Conservation (phyloP, 2,329 filamentous ascomycete species). For the Acrocalymma vagum region DNA sequence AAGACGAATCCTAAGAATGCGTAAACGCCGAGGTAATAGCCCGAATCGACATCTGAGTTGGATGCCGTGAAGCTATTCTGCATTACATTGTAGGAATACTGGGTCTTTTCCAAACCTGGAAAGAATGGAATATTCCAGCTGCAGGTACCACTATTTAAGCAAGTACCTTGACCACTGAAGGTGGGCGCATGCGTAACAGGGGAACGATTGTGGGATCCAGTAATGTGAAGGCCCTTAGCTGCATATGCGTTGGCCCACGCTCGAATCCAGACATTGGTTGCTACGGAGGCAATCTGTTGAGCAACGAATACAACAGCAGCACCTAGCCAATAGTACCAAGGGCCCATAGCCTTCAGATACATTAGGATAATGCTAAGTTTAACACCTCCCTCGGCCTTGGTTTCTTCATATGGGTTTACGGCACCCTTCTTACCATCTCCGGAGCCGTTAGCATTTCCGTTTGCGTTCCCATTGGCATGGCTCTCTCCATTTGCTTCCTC, state of each 20-base stretch:
- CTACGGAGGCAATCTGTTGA: constrained; percentile 86
- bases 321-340: constrained; percentile 92
- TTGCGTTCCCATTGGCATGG: constrained; percentile 60
- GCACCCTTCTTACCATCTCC: constrained; percentile 58
- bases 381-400: constrained; percentile 85
- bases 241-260: constrained; percentile 93
- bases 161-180: constrained; percentile 54
- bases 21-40: constrained; percentile 86
- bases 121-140: constrained; percentile 54
- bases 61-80: constrained; percentile 50
- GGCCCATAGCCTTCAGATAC: constrained; percentile 91
- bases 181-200: constrained; percentile 54
- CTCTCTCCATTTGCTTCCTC: constrained; percentile 52
- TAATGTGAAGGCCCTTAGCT: constrained; percentile 52
- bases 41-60: constrained; percentile 72
- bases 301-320: constrained; percentile 77
- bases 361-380: constrained; percentile 86
- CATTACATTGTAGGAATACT: constrained; percentile 48
- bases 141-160: constrained; percentile 60
- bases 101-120: constrained; percentile 24
- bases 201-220: constrained; percentile 42
- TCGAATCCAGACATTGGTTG: constrained; percentile 93
- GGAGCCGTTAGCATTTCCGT: constrained; percentile 55
- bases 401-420: constrained; percentile 65
- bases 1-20: constrained; percentile 80